Evolutionary conservation across 805 yeast species (phyloP).

Genomic region (Schizosaccharomyces octosporus): DNA sequence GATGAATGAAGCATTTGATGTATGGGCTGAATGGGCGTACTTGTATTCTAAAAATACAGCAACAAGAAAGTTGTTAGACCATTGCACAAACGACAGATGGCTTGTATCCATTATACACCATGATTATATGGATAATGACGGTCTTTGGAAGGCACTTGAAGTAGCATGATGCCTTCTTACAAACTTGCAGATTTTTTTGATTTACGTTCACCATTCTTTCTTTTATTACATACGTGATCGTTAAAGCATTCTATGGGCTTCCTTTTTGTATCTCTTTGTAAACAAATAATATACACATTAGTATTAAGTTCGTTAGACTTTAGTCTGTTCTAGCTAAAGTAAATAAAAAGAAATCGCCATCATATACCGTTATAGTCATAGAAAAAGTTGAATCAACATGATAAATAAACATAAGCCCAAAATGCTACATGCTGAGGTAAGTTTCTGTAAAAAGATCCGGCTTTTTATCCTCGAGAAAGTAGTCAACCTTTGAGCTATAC

Average conservation of each 20-base stretch:
- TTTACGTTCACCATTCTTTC: too few species aligned
- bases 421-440: background rate
- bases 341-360: too few species aligned
- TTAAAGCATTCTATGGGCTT: too few species aligned
- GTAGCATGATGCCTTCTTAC: background rate
- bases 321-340: too few species aligned
- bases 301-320: too few species aligned
- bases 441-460: background rate
- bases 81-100: constrained; percentile 36
- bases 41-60: constrained; percentile 33
- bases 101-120: constrained; percentile 75
- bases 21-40: constrained; percentile 81
- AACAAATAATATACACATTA: too few species aligned
- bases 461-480: background rate
- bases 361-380: too few species aligned
- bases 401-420: background rate
- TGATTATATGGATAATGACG: constrained; percentile 47
- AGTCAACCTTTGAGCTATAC: background rate
- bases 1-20: constrained; percentile 77
- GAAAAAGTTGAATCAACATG: background rate
- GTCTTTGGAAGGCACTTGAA: constrained; percentile 43
- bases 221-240: too few species aligned
- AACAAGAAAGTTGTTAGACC: constrained; percentile 36
- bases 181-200: too few species aligned
- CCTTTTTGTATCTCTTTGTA: too few species aligned